Evolutionary conservation across 305 asterid species (phyloP).

Genomic region (Ruellia speciosa): DNA sequence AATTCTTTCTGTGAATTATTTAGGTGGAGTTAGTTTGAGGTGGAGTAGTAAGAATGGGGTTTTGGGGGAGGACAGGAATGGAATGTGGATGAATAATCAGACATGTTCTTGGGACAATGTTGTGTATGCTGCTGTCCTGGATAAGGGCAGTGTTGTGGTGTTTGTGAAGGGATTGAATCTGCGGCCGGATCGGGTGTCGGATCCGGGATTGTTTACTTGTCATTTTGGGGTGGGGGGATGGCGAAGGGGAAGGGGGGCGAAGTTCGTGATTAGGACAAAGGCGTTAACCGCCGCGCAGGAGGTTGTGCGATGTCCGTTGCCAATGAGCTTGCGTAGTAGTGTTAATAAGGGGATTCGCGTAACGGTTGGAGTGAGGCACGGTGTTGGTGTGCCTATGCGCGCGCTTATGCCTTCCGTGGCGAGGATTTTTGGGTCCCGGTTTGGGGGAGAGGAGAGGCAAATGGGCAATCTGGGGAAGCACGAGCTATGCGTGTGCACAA

Average conservation of each 20-base stretch:
- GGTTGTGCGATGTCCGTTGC: slow-evolving; percentile 69
- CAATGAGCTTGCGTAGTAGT: slow-evolving; percentile 33
- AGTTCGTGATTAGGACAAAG: slow-evolving; percentile 34
- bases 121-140: slow-evolving; percentile 61
- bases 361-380: slow-evolving; percentile 39
- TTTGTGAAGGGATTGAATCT: slow-evolving; percentile 87
- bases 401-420: slow-evolving; percentile 66
- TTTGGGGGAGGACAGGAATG: too few species aligned
- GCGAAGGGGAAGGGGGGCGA: slow-evolving; percentile 26
- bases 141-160: slow-evolving; percentile 54
- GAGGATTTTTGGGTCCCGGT: slow-evolving; percentile 29
- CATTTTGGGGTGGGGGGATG: slow-evolving; percentile 51
- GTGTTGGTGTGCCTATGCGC: slow-evolving; percentile 16
- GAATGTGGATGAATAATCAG: slow-evolving; percentile 32
- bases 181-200: slow-evolving; percentile 55
- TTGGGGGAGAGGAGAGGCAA: slow-evolving; percentile 18
- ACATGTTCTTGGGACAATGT: slow-evolving; percentile 65
- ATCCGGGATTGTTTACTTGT: slow-evolving; percentile 63
- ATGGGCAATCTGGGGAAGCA: slow-evolving; percentile 17
- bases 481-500: slow-evolving; percentile 49
- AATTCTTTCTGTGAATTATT: slow-evolving; percentile 40
- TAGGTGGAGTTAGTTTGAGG: slow-evolving; percentile 36
- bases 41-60: slow-evolving; percentile 30
- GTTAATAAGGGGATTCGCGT: slow-evolving; percentile 46
- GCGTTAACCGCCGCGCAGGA: slow-evolving; percentile 87